phyloP scores from a whole-genome alignment of 805 yeast species.

The Candida maris region DNA sequence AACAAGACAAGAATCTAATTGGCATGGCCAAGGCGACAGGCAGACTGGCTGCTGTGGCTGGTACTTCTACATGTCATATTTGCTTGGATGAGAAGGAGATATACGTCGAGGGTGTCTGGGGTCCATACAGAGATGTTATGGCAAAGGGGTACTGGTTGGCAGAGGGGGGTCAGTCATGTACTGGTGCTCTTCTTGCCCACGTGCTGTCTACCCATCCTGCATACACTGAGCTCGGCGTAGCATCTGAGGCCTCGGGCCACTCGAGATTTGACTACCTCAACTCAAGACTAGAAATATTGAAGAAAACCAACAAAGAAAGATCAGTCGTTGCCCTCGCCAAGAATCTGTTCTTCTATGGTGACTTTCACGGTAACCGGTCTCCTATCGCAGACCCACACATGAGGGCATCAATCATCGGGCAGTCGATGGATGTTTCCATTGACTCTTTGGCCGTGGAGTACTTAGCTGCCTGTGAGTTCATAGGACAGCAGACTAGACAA shows the following conservation, averaged over 20 bases:
- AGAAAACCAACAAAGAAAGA: conserved; percentile 51
- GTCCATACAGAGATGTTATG: conserved; percentile 92
- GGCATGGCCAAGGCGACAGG: conserved; percentile 67
- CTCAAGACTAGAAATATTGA: conserved; percentile 64
- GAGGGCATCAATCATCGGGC: conserved; percentile 91
- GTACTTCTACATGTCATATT: conserved; percentile 96
- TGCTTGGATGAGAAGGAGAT: conserved; percentile 80
- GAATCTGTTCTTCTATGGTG: conserved; percentile 91
- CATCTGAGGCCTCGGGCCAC: conserved; percentile 63
- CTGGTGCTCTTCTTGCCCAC: conserved; percentile 91
- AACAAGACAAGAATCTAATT: conserved; percentile 41
- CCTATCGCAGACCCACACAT: conserved; percentile 95
- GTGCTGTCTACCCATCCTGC: conserved; percentile 90
- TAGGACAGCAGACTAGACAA: conserved; percentile 96
- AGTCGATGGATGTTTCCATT: conserved; percentile 82
- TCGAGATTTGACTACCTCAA: conserved; percentile 84
- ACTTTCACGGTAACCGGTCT: conserved; percentile 92
- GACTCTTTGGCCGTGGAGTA: conserved; percentile 83
- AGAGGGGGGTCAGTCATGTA: conserved; percentile 98
- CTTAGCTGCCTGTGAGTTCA: conserved; percentile 93
- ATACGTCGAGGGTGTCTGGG: conserved; percentile 97
- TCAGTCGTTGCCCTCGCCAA: conserved; percentile 79
- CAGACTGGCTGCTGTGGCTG: conserved; percentile 95
- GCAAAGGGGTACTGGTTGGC: conserved; percentile 93
- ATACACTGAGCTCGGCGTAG: conserved; percentile 59